Conservation (phyloP, 805 yeast genomes). For the Kodamaea jinghongensis region DNA sequence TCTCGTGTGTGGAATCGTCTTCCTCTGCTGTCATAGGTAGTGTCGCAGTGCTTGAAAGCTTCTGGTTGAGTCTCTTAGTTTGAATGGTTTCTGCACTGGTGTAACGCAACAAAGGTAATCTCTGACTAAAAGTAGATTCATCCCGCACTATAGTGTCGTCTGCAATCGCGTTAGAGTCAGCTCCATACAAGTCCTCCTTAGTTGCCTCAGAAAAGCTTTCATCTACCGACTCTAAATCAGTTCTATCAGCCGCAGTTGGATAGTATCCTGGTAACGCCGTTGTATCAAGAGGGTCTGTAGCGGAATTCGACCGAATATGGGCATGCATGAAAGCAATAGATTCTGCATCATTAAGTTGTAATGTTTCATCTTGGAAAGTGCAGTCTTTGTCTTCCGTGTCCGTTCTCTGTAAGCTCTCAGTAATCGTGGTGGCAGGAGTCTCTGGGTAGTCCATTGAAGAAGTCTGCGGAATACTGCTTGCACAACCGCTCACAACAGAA, state of each 20-base stretch:
- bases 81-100: slow-evolving; percentile 17
- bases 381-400: neutral
- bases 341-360: too few species aligned
- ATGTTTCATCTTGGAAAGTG: slow-evolving; percentile 1
- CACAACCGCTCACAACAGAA: slow-evolving; percentile 1
- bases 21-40: slow-evolving; percentile 6
- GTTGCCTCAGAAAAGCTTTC: too few species aligned
- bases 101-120: slow-evolving; percentile 25
- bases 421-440: neutral
- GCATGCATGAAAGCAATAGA: too few species aligned
- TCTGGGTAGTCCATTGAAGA: slow-evolving; percentile 2
- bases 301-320: too few species aligned
- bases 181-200: neutral
- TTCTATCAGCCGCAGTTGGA: too few species aligned
- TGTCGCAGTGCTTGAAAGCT: slow-evolving; percentile 1
- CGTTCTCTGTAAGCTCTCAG: neutral
- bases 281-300: too few species aligned
- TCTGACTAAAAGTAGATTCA: slow-evolving; percentile 23
- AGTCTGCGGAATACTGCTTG: neutral
- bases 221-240: too few species aligned
- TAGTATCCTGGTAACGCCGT: too few species aligned
- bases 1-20: slow-evolving; percentile 1
- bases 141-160: slow-evolving; percentile 11
- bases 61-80: slow-evolving; percentile 2
- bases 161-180: neutral